phyloP scores from a whole-genome alignment of 2,329 filamentous ascomycete genomes.

The Pyricularia sp. region DNA sequence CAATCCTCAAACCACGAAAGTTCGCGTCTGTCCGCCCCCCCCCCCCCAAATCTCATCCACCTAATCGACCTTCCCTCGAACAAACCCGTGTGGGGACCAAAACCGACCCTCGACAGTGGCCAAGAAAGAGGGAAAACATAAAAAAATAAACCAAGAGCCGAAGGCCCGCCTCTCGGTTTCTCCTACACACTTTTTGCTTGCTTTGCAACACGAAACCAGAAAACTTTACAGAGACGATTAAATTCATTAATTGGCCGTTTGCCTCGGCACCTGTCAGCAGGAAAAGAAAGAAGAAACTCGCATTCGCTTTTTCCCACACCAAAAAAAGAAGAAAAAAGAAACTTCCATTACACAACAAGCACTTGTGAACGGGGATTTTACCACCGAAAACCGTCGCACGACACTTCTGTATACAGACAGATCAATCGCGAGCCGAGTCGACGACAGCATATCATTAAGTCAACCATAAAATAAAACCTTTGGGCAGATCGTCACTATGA shows the following conservation, averaged over 20 bases:
- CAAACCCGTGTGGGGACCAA: background rate
- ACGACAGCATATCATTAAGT: background rate
- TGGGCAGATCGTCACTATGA: slow-evolving; percentile 40
- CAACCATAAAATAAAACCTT: background rate
- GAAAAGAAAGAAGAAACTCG: background rate
- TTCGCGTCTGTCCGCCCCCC: background rate
- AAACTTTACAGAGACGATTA: background rate
- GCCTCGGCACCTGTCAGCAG: background rate
- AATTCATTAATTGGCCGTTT: background rate
- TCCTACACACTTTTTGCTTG: background rate
- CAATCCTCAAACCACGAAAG: background rate
- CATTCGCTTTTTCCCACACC: background rate
- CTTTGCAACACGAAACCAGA: background rate
- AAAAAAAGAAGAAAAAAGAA: background rate
- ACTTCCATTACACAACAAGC: background rate
- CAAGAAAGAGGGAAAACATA: background rate
- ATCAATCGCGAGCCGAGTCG: background rate
- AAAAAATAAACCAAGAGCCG: background rate
- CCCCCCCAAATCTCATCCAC: background rate
- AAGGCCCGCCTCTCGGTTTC: background rate
- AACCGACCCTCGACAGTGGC: background rate
- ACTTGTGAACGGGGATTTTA: background rate
- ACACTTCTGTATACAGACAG: background rate
- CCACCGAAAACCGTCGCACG: background rate
- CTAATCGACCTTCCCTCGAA: background rate